Evolutionary conservation across 306 rosid genomes (phyloP).

Genomic region (Quercus gilva): DNA sequence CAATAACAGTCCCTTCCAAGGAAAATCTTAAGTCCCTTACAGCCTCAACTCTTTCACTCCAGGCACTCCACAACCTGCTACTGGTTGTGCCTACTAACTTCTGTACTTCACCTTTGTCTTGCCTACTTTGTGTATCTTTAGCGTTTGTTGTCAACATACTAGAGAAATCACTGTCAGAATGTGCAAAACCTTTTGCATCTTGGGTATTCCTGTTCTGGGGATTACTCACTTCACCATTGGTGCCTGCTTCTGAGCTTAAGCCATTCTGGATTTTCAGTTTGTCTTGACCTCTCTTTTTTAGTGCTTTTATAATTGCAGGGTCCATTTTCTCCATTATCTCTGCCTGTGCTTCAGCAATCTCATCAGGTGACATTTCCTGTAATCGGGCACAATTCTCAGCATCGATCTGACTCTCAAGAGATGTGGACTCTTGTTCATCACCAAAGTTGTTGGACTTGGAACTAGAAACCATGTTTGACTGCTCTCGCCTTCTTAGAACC

Average conservation of each 20-base stretch:
- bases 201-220: constrained; percentile 28
- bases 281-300: constrained; percentile 66
- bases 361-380: constrained; percentile 66
- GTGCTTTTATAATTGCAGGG: constrained; percentile 52
- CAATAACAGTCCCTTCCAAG: constrained; percentile 62
- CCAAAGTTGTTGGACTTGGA: constrained; percentile 24
- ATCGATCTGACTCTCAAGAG: constrained; percentile 71
- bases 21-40: constrained; percentile 73
- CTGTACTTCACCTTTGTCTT: constrained; percentile 26
- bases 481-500: constrained; percentile 6
- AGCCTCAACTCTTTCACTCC: constrained; percentile 86
- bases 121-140: constrained; percentile 18
- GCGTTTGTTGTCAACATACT: constrained; percentile 21
- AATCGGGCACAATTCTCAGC: constrained; percentile 63
- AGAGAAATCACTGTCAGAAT: constrained; percentile 23
- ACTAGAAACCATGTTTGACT: constrained; percentile 27
- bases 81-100: constrained; percentile 30
- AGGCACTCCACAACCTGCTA: constrained; percentile 70
- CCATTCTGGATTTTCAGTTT: constrained; percentile 43
- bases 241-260: constrained; percentile 31
- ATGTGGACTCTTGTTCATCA: constrained; percentile 32
- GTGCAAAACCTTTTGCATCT: constrained; percentile 27
- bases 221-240: constrained; percentile 21
- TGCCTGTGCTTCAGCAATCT: constrained; percentile 68
- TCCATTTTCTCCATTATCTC: constrained; percentile 74